These are phyloP conservation scores for Trichoderma koningii DNA, from an alignment of 2,329 filamentous ascomycete species.

Conservation along the genomic window DNA sequence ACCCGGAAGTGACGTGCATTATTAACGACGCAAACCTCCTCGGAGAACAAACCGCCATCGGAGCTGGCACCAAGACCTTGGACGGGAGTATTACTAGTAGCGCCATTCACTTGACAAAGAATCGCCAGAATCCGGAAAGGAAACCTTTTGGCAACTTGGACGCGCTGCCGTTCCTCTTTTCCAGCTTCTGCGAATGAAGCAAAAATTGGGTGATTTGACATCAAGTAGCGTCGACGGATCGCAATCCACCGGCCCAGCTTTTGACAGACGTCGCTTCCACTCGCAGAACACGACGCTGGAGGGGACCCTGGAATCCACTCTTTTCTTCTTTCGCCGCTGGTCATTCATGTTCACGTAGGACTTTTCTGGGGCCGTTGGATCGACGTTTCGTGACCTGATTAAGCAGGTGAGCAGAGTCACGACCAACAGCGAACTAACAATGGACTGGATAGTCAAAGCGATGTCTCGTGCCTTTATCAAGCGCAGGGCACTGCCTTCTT, in stretches of 20 bases:
- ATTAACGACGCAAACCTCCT: too few relatives aligned
- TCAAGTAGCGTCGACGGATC: constrained; percentile 14
- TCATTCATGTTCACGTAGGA: constrained; percentile 12
- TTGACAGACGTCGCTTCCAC: background rate
- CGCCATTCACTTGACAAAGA: too few relatives aligned
- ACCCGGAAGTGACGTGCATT: too few relatives aligned
- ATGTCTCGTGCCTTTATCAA: constrained; percentile 16
- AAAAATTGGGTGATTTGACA: too few relatives aligned
- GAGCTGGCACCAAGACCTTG: too few relatives aligned
- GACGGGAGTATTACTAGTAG: too few relatives aligned
- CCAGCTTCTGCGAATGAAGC: too few relatives aligned
- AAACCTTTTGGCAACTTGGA: too few relatives aligned
- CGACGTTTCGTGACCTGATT: background rate
- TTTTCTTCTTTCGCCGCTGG: constrained; percentile 4
- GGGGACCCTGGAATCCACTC: constrained; percentile 19
- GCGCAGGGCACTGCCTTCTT: constrained; percentile 15
- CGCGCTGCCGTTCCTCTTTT: too few relatives aligned
- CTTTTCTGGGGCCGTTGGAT: constrained; percentile 8
- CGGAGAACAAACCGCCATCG: too few relatives aligned
- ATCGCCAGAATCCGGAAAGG: too few relatives aligned
- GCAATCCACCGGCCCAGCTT: constrained; percentile 13
- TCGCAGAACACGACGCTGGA: background rate
- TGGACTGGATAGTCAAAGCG: background rate
- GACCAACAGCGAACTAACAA: background rate
- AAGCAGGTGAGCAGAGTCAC: background rate